phyloP scores from a whole-genome alignment of 768 basidiomycete genomes.

The Imleria badia region DNA sequence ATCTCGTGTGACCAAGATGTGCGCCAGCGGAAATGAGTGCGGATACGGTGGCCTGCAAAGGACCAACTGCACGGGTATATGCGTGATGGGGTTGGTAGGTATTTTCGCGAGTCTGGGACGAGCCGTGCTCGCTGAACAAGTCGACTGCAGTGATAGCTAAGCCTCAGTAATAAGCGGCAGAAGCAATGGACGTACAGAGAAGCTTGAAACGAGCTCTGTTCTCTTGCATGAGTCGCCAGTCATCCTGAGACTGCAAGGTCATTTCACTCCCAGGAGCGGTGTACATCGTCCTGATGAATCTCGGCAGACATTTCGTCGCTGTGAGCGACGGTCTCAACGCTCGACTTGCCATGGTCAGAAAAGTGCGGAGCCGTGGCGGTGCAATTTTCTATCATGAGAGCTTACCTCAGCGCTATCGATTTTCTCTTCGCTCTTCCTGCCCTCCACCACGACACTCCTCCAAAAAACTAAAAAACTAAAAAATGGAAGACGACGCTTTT shows the following conservation, averaged over 20 bases:
- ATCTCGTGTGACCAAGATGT: constrained; percentile 86
- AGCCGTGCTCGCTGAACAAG: constrained; percentile 70
- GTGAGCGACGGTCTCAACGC: constrained; percentile 23
- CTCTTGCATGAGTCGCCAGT: constrained; percentile 66
- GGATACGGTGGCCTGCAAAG: constrained; percentile 74
- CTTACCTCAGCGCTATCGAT: constrained; percentile 58
- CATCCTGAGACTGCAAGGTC: constrained; percentile 47
- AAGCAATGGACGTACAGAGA: constrained; percentile 47
- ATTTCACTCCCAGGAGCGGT: constrained; percentile 29
- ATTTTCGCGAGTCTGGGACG: constrained; percentile 65
- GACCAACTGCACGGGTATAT: constrained; percentile 58
- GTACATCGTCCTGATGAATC: constrained; percentile 28
- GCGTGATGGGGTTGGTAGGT: constrained; percentile 72
- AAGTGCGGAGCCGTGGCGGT: constrained; percentile 28
- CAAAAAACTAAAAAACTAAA: constrained; percentile 39
- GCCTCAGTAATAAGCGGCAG: constrained; percentile 8
- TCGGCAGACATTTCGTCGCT: constrained; percentile 23
- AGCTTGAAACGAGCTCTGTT: constrained; percentile 54
- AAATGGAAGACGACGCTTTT: constrained; percentile 84
- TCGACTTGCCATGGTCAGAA: constrained; percentile 27
- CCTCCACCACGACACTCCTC: constrained; percentile 34
- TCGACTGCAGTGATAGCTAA: constrained; percentile 44
- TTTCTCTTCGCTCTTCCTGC: constrained; percentile 32
- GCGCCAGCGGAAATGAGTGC: constrained; percentile 91
- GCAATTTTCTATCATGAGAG: constrained; percentile 28